These are phyloP conservation scores for Globisporangium nunn DNA, from an alignment of 352 stramenopile species.

Conservation along the genomic window DNA sequence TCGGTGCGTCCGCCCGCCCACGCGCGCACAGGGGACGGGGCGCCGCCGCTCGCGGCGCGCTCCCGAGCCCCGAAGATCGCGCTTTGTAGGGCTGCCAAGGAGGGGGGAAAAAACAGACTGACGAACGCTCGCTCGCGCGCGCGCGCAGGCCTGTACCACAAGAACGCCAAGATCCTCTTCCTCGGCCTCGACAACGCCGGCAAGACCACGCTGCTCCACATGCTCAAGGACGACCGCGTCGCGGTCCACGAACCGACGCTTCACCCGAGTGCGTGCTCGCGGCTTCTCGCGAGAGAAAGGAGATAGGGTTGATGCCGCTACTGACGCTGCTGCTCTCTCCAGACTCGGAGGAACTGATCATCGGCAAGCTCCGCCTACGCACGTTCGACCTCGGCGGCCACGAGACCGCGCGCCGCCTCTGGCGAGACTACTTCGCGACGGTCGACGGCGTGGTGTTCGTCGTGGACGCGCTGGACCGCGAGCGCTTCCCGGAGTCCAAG, in stretches of 20 bases:
- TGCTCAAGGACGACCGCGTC: constrained; percentile 98
- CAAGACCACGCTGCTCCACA: constrained; percentile 99
- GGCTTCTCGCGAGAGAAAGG: neutral
- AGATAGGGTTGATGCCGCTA: neutral
- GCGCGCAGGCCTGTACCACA: constrained; percentile 97
- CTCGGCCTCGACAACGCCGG: constrained; percentile 99
- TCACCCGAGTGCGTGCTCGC: constrained; percentile 81
- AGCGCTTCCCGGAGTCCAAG: constrained; percentile 99
- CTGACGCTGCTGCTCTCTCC: constrained; percentile 3
- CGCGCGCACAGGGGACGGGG: too few species aligned
- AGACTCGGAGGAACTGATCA: constrained; percentile 90
- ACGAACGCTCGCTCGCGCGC: too few species aligned
- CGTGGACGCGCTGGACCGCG: constrained; percentile 97
- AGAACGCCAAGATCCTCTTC: constrained; percentile 99
- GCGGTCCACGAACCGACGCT: constrained; percentile 95
- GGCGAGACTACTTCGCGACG: constrained; percentile 99
- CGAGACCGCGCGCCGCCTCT: constrained; percentile 95
- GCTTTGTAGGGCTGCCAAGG: neutral
- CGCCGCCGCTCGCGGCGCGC: too few species aligned
- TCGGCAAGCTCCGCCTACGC: constrained; percentile 98
- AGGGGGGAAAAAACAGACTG: neutral
- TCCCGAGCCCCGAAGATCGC: neutral
- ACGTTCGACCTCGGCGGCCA: constrained; percentile 99
- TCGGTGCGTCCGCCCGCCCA: constrained; percentile 41
- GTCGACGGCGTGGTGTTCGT: constrained; percentile 99